Base-by-base conservation (phyloP, 176 grass and related monocot genomes). In the Musa itinerans region DNA sequence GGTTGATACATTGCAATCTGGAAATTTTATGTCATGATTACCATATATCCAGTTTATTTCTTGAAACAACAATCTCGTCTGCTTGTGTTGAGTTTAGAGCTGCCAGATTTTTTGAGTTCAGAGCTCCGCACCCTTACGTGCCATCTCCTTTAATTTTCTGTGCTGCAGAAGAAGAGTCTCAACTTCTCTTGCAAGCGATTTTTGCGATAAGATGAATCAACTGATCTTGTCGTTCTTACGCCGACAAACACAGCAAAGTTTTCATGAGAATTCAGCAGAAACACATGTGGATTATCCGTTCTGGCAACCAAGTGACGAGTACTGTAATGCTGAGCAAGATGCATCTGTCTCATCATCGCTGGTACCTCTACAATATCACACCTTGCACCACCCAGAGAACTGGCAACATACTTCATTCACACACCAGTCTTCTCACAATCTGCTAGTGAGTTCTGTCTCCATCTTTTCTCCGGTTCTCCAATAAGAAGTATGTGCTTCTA, bases 111-210 rank as follows among this genome's bases (percentile, higher is more conserved):
- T 5, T 34, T 34, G 34, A 6, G 34, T 43, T 43, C 34, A 43
- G 34, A 43, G 34, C 34, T 43, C 3, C 0, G 34, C 34, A 43
- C 34, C 4, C 3, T 6, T 6, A 43, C 4, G 4, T 43, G 34
- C 34, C 34, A 43, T 43, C 34, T 43, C 34, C 34, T 43, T 43
- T 43, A 43, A 43, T 43, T 43, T 43, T 43, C 34, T 43, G 34
- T 43, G 34, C 12, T 94, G 85, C 91, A 99, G 96, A 75, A 86
- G 88, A 87, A 94, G 74, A 66, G 96, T 99, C 51, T 91, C 96
- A 76, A 92, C 88, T 65, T 94, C 90, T 34, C 96, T 99, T 25
- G 84, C 84, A 16, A 88, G 96, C 83, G 96, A 99, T 75, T 99
- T 99, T 52, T 86, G 96, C 64, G 79, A 69, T 63, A 99, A 88